phyloP scores from a whole-genome alignment of 768 basidiomycete species.

The Hygrophorus russula region DNA sequence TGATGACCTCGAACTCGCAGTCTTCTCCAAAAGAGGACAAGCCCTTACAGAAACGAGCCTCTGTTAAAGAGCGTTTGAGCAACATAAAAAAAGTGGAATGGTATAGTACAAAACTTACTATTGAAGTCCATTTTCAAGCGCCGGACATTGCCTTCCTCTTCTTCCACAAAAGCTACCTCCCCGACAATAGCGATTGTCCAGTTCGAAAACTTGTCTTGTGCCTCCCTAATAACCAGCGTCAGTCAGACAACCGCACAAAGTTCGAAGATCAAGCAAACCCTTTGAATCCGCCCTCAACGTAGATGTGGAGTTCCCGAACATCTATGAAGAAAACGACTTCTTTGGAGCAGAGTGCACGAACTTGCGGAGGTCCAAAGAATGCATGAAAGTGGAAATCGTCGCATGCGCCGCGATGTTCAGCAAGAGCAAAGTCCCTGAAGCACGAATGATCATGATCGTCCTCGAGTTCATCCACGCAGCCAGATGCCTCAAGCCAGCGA shows the following conservation, averaged over 20 bases:
- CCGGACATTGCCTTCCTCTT: conserved; percentile 1
- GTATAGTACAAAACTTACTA: conserved; percentile 4
- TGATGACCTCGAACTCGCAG: not conserved
- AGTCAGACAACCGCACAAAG: not conserved
- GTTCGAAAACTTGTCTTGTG: conserved; percentile 4
- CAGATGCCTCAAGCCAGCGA: conserved; percentile 3
- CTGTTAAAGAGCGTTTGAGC: conserved; percentile 1
- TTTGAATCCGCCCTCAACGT: conserved; percentile 5
- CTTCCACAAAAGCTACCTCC: conserved; percentile 8
- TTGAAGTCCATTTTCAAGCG: conserved; percentile 9
- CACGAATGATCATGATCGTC: conserved; percentile 5
- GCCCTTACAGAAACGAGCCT: conserved; percentile 1
- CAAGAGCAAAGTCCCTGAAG: conserved; percentile 1
- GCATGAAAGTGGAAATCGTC: conserved; percentile 12
- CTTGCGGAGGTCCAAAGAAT: conserved; percentile 11
- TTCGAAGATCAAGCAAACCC: conserved; percentile 3
- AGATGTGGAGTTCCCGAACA: conserved; percentile 8
- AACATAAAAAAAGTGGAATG: not conserved
- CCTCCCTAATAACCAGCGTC: not conserved
- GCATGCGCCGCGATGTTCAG: conserved; percentile 5
- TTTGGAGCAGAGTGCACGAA: conserved; percentile 11
- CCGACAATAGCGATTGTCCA: conserved; percentile 13
- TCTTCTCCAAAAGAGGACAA: not conserved
- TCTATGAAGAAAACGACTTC: conserved; percentile 13
- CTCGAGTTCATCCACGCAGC: conserved; percentile 4